A percentile compares a stretch with the other conserved stretches of the same genome.
Evolutionary conservation across 2,329 filamentous ascomycete genomes (phyloP).

Genomic region (Claviceps lovelessii): DNA sequence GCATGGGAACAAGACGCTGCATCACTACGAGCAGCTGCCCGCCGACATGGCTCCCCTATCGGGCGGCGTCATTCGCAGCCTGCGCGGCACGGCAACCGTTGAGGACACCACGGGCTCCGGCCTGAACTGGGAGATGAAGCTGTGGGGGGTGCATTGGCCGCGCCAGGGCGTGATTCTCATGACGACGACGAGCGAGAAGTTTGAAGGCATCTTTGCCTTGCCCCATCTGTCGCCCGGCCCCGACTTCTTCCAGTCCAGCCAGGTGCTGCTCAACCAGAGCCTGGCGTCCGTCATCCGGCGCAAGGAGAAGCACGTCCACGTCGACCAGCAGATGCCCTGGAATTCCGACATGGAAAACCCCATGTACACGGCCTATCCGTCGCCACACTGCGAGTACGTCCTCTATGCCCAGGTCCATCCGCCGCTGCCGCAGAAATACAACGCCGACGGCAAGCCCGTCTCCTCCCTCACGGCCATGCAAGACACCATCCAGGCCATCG

Average conservation of each 20-base stretch:
- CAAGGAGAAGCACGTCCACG: slow-evolving; percentile 41
- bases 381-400: slow-evolving; percentile 76
- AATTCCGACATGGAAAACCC: slow-evolving; percentile 50
- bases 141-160: slow-evolving; percentile 79
- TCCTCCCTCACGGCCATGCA: slow-evolving; percentile 20
- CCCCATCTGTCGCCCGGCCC: slow-evolving; percentile 60
- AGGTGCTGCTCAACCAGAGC: slow-evolving; percentile 57
- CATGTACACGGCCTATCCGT: slow-evolving; percentile 41
- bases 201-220: slow-evolving; percentile 77
- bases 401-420: slow-evolving; percentile 69
- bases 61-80: slow-evolving; percentile 49
- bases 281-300: slow-evolving; percentile 52
- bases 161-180: slow-evolving; percentile 66
- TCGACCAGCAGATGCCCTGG: slow-evolving; percentile 59
- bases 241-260: slow-evolving; percentile 42
- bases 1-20: slow-evolving; percentile 41
- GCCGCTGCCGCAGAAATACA: slow-evolving; percentile 24
- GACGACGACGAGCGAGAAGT: slow-evolving; percentile 86
- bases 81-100: slow-evolving; percentile 55
- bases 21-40: slow-evolving; percentile 27
- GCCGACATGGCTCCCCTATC: slow-evolving; percentile 21
- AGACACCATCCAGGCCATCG: slow-evolving; percentile 38
- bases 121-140: slow-evolving; percentile 62
- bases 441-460: slow-evolving; percentile 12
- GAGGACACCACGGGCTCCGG: slow-evolving; percentile 54